Percentiles rank a stretch among this genome's conserved stretches.
These are phyloP conservation scores for Mycogone perniciosa DNA, from an alignment of 2,329 filamentous ascomycete genomes.

Conservation along the genomic window DNA sequence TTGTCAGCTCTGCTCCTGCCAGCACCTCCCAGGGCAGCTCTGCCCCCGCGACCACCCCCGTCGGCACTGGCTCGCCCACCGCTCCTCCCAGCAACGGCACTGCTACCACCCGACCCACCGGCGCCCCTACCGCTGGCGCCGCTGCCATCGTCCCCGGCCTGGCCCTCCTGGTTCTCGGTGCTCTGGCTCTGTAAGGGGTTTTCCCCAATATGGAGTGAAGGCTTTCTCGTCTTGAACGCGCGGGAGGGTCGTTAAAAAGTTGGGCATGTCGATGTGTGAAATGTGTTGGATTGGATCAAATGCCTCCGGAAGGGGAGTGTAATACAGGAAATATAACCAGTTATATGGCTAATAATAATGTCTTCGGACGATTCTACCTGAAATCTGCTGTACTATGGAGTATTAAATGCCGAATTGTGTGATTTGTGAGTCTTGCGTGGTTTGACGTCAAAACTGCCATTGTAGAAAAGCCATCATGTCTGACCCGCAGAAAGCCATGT, in stretches of 20 bases:
- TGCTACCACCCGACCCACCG: constrained; percentile 10
- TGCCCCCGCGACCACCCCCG: constrained; percentile 13
- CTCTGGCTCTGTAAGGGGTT: constrained; percentile 31
- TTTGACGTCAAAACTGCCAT: too few species aligned
- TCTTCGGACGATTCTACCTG: constrained; percentile 4
- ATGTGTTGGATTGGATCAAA: constrained; percentile 13
- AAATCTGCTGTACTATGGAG: not conserved
- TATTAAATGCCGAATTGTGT: too few species aligned
- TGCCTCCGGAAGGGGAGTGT: constrained; percentile 8
- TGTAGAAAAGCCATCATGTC: too few species aligned
- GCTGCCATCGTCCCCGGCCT: constrained; percentile 25
- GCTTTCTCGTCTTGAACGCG: not conserved
- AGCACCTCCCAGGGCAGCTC: constrained; percentile 6
- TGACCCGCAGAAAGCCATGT: too few species aligned
- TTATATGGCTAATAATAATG: constrained; percentile 19
- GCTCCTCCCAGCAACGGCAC: constrained; percentile 15
- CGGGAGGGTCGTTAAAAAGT: not conserved
- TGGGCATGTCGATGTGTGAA: not conserved
- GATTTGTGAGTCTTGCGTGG: too few species aligned
- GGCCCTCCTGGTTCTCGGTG: constrained; percentile 27
- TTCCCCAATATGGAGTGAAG: not conserved
- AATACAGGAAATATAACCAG: constrained; percentile 17
- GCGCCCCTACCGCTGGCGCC: constrained; percentile 23
- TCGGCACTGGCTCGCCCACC: constrained; percentile 10
- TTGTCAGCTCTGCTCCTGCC: constrained; percentile 8